Conservation (phyloP, 2,329 filamentous ascomycete species). For the Pyrenophora teres region DNA sequence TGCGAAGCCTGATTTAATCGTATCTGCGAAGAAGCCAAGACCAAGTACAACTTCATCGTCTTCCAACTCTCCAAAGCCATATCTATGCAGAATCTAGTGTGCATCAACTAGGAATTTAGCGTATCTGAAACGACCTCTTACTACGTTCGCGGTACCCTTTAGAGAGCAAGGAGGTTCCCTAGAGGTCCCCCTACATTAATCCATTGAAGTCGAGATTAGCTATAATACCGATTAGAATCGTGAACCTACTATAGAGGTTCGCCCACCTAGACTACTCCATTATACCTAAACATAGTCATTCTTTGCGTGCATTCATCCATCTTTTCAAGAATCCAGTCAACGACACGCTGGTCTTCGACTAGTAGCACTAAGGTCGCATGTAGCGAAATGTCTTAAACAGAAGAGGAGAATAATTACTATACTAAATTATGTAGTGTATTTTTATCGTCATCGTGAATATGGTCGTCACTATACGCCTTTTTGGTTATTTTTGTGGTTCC, state of each 20-base stretch:
- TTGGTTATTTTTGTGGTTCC: neutral
- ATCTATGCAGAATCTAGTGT: constrained; percentile 7
- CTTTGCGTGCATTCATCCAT: too few species aligned
- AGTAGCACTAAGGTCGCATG: too few species aligned
- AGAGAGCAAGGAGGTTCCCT: constrained; percentile 10
- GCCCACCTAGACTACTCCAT: too few species aligned
- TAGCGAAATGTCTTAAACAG: too few species aligned
- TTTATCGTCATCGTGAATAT: too few species aligned
- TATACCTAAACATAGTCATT: too few species aligned
- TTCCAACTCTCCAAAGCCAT: constrained; percentile 24
- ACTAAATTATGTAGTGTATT: too few species aligned
- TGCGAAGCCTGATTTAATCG: constrained; percentile 15
- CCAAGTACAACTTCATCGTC: constrained; percentile 14
- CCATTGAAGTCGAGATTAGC: constrained; percentile 15
- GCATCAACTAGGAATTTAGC: constrained; percentile 9
- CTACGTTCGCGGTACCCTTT: constrained; percentile 9
- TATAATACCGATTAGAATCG: neutral
- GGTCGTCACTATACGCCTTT: too few species aligned
- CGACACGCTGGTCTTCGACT: too few species aligned
- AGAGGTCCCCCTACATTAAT: constrained; percentile 9
- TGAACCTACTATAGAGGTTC: too few species aligned
- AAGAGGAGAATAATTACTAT: too few species aligned
- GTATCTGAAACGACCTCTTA: constrained; percentile 6
- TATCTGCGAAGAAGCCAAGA: constrained; percentile 5
- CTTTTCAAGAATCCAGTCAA: too few species aligned